Conservation (phyloP, 1,284 basidiomycete genomes). For the Ceraceosorus guamensis region DNA sequence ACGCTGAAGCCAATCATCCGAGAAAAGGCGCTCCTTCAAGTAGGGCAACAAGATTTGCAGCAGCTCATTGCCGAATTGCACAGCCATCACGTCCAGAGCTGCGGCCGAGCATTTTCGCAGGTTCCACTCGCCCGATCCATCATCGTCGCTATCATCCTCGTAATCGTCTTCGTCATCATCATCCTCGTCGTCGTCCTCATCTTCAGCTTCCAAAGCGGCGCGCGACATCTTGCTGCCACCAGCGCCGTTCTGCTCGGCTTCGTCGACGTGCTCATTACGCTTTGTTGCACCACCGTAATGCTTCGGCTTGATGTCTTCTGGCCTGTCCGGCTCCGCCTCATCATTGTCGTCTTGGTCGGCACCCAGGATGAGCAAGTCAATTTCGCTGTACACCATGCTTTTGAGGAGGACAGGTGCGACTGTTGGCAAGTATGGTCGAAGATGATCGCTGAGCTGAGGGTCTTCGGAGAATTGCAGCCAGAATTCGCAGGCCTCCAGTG, state of each 20-base stretch:
- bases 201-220: slow-evolving; percentile 52
- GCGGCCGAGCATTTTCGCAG: slow-evolving; percentile 96
- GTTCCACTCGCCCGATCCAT: slow-evolving; percentile 98
- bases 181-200: slow-evolving; percentile 68
- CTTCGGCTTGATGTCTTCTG: slow-evolving; percentile 83
- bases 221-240: slow-evolving; percentile 28
- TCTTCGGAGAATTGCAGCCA: slow-evolving; percentile 99
- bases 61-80: slow-evolving; percentile 78
- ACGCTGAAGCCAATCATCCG: slow-evolving; percentile 82
- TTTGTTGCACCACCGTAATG: slow-evolving; percentile 76
- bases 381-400: slow-evolving; percentile 95
- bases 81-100: slow-evolving; percentile 91
- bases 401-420: slow-evolving; percentile 89
- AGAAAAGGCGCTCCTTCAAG: slow-evolving; percentile 89
- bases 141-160: slow-evolving; percentile 87
- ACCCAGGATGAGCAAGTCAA: slow-evolving; percentile 89
- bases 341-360: slow-evolving; percentile 79
- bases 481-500: slow-evolving; percentile 88
- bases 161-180: slow-evolving; percentile 72
- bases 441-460: slow-evolving; percentile 69
- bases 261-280: slow-evolving; percentile 45
- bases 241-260: slow-evolving; percentile 39
- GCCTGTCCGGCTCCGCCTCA: slow-evolving; percentile 70
- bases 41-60: slow-evolving; percentile 80
- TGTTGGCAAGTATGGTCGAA: slow-evolving; percentile 75